Percentiles rank a stretch among this genome's conserved stretches.
phyloP scores from a whole-genome alignment of 139 green algal genomes.

The Micractinium conductrix region DNA sequence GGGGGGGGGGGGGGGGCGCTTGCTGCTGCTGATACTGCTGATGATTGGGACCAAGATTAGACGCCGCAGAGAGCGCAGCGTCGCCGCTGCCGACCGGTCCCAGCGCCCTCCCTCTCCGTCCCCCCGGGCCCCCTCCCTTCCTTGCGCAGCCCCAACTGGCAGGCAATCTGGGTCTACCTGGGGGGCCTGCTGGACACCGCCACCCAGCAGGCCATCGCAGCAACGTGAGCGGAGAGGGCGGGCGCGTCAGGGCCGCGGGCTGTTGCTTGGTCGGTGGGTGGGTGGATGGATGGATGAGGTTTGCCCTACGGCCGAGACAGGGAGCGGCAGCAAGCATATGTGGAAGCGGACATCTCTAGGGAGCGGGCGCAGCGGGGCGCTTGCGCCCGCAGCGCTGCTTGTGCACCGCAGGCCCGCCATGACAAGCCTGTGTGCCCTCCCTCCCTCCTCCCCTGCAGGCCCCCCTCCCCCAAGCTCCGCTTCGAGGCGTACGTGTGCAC shows the following conservation, averaged over 20 bases:
- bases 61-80: too few relatives aligned
- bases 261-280: background rate
- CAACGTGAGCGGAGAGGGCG: background rate
- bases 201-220: slow-evolving; percentile 12
- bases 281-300: background rate
- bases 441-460: slow-evolving; percentile 46
- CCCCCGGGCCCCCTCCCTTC: background rate
- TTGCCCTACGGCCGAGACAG: too few relatives aligned
- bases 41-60: too few relatives aligned
- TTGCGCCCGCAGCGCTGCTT: too few relatives aligned
- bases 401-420: background rate
- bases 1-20: too few relatives aligned
- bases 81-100: too few relatives aligned
- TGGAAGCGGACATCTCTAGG: too few relatives aligned
- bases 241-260: background rate
- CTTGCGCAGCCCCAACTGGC: slow-evolving; percentile 27
- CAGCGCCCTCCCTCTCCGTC: background rate
- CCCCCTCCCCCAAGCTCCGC: slow-evolving; percentile 46
- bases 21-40: too few relatives aligned
- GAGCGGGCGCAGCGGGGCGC: too few relatives aligned
- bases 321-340: too few relatives aligned
- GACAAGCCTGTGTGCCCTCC: slow-evolving; percentile 32
- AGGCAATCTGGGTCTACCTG: slow-evolving; percentile 32
- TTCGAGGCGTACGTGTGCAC: slow-evolving; percentile 90
- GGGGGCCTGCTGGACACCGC: slow-evolving; percentile 10